Conservation (phyloP, 345 rosid species). For the Corchorus olitorius region DNA sequence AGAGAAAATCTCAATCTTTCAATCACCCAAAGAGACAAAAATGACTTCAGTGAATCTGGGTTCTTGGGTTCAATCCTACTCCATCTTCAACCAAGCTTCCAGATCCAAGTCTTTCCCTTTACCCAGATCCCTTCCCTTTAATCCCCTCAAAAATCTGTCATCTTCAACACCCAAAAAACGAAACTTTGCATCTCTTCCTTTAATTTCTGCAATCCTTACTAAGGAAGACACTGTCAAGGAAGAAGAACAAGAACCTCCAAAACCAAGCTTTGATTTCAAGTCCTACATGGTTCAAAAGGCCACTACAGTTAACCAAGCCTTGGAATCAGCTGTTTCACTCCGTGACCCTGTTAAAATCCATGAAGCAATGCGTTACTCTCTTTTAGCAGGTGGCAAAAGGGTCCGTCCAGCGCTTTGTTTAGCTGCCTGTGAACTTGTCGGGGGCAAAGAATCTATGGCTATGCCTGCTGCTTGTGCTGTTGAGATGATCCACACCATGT, state of each 20-base stretch:
- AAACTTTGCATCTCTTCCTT: slow-evolving; percentile 16
- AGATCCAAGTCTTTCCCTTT: slow-evolving; percentile 43
- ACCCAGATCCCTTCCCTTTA: slow-evolving; percentile 13
- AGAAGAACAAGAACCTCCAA: slow-evolving; percentile 31
- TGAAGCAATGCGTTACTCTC: slow-evolving; percentile 92
- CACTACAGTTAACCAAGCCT: slow-evolving; percentile 60
- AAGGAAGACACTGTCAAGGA: slow-evolving; percentile 42
- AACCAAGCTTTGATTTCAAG: slow-evolving; percentile 69
- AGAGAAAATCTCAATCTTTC: background rate
- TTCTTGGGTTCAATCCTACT: slow-evolving; percentile 41
- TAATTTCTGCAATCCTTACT: slow-evolving; percentile 53
- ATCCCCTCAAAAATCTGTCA: slow-evolving; percentile 11
- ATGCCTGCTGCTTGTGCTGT: slow-evolving; percentile 93
- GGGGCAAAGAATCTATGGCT: slow-evolving; percentile 61
- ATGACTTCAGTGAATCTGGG: slow-evolving; percentile 56
- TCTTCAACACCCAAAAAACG: slow-evolving; percentile 22
- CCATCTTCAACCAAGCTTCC: slow-evolving; percentile 26
- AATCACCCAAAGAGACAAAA: background rate
- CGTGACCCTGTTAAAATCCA: slow-evolving; percentile 77
- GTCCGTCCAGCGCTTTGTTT: slow-evolving; percentile 82
- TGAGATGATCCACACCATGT: slow-evolving; percentile 97
- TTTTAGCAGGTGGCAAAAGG: slow-evolving; percentile 86
- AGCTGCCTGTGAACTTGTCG: slow-evolving; percentile 89
- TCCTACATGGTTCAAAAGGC: slow-evolving; percentile 71
- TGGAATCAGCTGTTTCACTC: slow-evolving; percentile 63